Conservation (phyloP, 257 asterid species). For the Fraxinus quadrangulata region DNA sequence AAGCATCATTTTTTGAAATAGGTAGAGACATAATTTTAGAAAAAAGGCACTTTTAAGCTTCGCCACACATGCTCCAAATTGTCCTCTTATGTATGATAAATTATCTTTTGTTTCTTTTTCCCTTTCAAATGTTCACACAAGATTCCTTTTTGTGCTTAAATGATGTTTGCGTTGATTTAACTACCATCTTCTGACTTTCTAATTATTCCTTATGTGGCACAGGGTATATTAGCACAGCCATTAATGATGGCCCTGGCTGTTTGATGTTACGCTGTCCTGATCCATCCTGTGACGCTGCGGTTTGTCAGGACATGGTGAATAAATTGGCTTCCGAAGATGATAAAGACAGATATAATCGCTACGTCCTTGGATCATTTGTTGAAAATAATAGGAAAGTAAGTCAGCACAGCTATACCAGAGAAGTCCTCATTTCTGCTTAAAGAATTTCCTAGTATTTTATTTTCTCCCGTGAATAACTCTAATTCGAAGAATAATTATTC, state of each 20-base stretch:
- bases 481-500: not conserved
- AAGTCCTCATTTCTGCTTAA: conserved; percentile 9
- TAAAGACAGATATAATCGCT: conserved; percentile 63
- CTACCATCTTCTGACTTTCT: conserved; percentile 16
- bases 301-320: conserved; percentile 85
- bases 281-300: conserved; percentile 87
- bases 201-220: conserved; percentile 34
- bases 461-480: not conserved
- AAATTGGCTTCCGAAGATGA: conserved; percentile 62
- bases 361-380: conserved; percentile 73
- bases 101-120: not conserved
- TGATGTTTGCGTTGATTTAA: conserved; percentile 7
- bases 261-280: conserved; percentile 91
- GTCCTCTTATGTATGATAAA: not conserved
- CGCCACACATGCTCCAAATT: not conserved
- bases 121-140: not conserved
- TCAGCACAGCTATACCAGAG: conserved; percentile 21
- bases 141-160: not conserved
- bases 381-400: conserved; percentile 90
- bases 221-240: conserved; percentile 79
- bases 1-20: not conserved
- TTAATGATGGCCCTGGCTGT: conserved; percentile 96
- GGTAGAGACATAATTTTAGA: not conserved
- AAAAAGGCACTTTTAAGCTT: not conserved
- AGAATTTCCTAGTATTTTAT: not conserved